Evolutionary conservation across 352 stramenopile species (phyloP).

Genomic region (Pythium rishiriense): DNA sequence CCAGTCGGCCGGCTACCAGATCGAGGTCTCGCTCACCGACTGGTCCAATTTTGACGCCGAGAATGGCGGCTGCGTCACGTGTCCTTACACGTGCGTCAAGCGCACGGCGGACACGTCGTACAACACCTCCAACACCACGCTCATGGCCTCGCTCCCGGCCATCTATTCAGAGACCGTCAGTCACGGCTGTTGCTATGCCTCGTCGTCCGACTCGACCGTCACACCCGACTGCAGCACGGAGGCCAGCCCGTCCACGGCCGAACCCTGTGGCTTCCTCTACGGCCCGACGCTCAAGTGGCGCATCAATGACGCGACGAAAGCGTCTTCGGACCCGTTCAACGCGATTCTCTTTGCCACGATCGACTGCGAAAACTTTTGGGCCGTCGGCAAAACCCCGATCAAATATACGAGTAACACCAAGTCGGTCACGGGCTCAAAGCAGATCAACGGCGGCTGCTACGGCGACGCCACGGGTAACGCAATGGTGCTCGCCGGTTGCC

Average conservation of each 20-base stretch:
- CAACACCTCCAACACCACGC: constrained; percentile 77
- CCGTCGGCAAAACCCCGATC: constrained; percentile 72
- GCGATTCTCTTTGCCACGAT: constrained; percentile 85
- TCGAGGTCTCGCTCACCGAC: constrained; percentile 69
- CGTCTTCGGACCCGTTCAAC: constrained; percentile 34
- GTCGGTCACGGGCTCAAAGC: constrained; percentile 72
- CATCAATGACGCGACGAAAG: constrained; percentile 59
- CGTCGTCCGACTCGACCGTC: constrained; percentile 35
- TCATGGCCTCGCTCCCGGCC: constrained; percentile 59
- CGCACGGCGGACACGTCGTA: constrained; percentile 68
- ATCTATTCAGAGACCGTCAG: constrained; percentile 67
- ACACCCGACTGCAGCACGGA: constrained; percentile 65
- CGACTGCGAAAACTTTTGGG: constrained; percentile 86
- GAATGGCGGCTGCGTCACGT: constrained; percentile 82
- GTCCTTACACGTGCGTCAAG: constrained; percentile 84
- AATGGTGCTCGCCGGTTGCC: constrained; percentile 82
- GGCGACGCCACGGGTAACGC: constrained; percentile 49
- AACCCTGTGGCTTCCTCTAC: constrained; percentile 84
- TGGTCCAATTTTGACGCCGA: constrained; percentile 85
- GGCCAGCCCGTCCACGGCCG: constrained; percentile 51
- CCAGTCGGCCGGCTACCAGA: constrained; percentile 62
- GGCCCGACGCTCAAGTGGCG: constrained; percentile 84
- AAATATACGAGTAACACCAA: constrained; percentile 73
- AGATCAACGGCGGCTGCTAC: constrained; percentile 87
- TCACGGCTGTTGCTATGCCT: constrained; percentile 85